A percentile compares a stretch with the other conserved stretches of the same genome.
Conservation (phyloP, 2,329 filamentous ascomycete genomes). For the Trichophyton simii region DNA sequence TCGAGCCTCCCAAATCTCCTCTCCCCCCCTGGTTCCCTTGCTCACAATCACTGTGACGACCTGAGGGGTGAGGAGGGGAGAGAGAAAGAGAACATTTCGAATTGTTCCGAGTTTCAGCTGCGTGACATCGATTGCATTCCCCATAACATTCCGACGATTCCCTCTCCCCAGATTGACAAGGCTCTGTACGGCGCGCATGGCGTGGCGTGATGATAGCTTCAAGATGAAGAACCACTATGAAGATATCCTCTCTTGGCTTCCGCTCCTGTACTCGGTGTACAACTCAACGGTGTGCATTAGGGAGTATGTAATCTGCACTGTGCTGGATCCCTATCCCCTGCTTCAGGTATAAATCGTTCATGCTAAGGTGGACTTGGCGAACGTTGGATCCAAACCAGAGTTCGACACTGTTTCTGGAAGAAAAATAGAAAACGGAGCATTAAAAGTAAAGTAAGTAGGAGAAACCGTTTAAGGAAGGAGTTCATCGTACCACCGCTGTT, state of each 20-base stretch:
- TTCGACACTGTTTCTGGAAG: background rate
- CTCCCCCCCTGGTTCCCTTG: background rate
- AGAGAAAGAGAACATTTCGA: background rate
- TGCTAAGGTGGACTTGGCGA: background rate
- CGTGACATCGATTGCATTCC: background rate
- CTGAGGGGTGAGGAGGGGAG: no score
- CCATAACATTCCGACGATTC: no score
- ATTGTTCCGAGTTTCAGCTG: background rate
- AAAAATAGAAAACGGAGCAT: no score
- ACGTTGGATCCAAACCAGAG: background rate
- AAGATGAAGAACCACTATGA: no score
- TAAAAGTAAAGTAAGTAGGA: background rate
- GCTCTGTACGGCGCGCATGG: background rate
- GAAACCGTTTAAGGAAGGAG: background rate
- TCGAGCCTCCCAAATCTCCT: background rate
- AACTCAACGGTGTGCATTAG: background rate
- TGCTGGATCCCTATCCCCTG: background rate
- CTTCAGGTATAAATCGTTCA: background rate
- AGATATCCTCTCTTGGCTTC: background rate
- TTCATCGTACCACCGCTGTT: slow-evolving; percentile 9
- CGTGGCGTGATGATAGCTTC: background rate
- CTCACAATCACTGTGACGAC: background rate
- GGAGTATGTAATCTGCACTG: background rate
- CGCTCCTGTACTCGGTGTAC: background rate
- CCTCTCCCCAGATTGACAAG: no score